Evolutionary conservation across 2,329 filamentous ascomycete species (phyloP), one percentile per base, ranked within the genome.

Genomic region (Aspergillus calidoustus): DNA sequence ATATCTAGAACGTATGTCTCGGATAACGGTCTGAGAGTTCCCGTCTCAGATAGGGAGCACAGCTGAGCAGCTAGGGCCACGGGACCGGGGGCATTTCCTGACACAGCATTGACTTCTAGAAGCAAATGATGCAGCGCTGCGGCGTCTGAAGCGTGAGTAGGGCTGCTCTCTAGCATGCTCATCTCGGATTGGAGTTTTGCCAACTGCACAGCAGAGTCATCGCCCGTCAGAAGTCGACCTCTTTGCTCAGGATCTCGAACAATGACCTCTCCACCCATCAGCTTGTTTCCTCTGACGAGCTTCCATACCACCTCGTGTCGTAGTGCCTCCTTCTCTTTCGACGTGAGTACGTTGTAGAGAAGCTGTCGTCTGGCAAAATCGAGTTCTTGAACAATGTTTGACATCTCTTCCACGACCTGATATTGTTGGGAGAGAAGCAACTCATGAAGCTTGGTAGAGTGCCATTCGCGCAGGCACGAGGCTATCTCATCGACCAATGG

Each of bases 401-500:
- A 91, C 74, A 98, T 88, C 65, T 90, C 88, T 70, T 96, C 92
- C 59, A 99, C 82, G 58, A 89, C 86, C 54, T 85, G 81, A 77
- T 99, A 99, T 74, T 93, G 88, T 63, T 92, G 87, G 22, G 88
- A 88, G 8, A 99, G 85, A 1, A 99, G 84, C 25, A 98, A 83
- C 74, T 96, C 92, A 79, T 99, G 96, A 17, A 99, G 84, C 73
- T 97, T 96, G 19, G 93, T 97, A 22, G 95, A 96, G 79, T 99
- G 94, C 96, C 95, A 99, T 84, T 99, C 95, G 69, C 95, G 88
- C 65, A 99, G 80, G 75, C 95, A 99, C 3, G 93, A 97, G 15
- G 95, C 93, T 70, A 99, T 98, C 77, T 99, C 95, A 77, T 99
- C 95, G 25, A 99, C 93, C 64, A 99, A 79, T 2, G 95, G 95